These are phyloP conservation scores for Gleditsia sinensis DNA, from an alignment of 306 rosid species.

Conservation along the genomic window DNA sequence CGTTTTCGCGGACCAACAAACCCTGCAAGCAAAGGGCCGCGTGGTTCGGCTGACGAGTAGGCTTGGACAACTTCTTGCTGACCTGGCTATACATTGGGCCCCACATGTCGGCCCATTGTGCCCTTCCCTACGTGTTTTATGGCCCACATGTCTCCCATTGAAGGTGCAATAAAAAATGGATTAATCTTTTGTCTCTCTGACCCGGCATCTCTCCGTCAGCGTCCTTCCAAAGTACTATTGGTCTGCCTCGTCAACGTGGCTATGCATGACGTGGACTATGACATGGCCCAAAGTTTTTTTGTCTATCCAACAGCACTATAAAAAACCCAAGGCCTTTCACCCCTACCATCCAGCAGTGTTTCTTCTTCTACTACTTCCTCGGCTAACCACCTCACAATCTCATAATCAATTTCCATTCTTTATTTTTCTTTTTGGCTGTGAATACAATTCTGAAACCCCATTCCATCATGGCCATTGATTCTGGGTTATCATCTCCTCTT, in stretches of 20 bases:
- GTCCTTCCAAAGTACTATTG: slow-evolving; percentile 40
- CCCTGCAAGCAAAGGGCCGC: slow-evolving; percentile 38
- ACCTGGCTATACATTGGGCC: slow-evolving; percentile 50
- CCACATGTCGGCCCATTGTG: slow-evolving; percentile 46
- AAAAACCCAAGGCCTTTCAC: slow-evolving; percentile 23
- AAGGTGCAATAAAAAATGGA: background rate
- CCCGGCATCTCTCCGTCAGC: slow-evolving; percentile 21
- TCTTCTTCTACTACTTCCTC: background rate
- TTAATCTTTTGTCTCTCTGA: slow-evolving; percentile 22
- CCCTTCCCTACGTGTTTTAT: slow-evolving; percentile 46
- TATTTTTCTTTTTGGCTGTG: no score
- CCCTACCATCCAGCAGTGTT: background rate
- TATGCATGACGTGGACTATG: slow-evolving; percentile 24
- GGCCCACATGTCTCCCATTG: slow-evolving; percentile 54
- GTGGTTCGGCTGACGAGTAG: slow-evolving; percentile 51
- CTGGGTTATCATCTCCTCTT: slow-evolving; percentile 29
- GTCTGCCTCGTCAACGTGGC: slow-evolving; percentile 19
- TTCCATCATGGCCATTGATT: slow-evolving; percentile 60
- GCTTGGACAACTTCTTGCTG: slow-evolving; percentile 27
- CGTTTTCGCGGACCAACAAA: slow-evolving; percentile 46
- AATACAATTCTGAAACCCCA: background rate
- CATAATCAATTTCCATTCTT: background rate
- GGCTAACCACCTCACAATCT: background rate
- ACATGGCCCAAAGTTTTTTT: background rate
- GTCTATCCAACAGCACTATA: slow-evolving; percentile 32